phyloP scores from a whole-genome alignment of 495 filamentous ascomycete genomes.

The Pyrenula aspistea region DNA sequence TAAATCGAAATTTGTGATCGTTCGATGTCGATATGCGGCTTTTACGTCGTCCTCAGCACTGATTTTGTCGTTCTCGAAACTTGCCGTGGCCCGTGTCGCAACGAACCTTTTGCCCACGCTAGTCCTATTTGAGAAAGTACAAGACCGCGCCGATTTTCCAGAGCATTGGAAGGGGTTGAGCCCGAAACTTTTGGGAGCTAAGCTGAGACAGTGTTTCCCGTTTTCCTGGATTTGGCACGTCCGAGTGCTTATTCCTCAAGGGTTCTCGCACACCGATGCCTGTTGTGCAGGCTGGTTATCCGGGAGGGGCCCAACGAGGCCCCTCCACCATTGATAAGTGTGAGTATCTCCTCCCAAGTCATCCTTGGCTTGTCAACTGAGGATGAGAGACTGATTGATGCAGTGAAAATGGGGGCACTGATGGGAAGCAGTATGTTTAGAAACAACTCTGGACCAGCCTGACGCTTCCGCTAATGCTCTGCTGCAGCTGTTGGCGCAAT shows the following conservation, averaged over 20 bases:
- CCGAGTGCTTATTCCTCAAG: no score
- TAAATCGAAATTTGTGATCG: background rate
- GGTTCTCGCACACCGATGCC: slow-evolving; percentile 41
- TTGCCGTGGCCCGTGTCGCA: background rate
- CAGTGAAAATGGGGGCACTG: slow-evolving; percentile 96
- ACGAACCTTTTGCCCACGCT: background rate
- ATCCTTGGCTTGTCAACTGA: background rate
- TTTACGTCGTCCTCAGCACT: slow-evolving; percentile 6
- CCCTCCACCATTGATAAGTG: slow-evolving; percentile 88
- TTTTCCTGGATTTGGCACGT: no score
- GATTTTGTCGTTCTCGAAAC: slow-evolving; percentile 3
- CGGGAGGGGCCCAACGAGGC: slow-evolving; percentile 24
- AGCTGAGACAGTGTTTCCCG: background rate
- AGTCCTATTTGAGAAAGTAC: background rate
- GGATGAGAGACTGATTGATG: slow-evolving; percentile 14
- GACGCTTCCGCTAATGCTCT: slow-evolving; percentile 4
- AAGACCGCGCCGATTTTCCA: background rate
- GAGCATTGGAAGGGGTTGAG: background rate
- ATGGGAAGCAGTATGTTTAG: slow-evolving; percentile 85
- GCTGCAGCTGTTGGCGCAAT: slow-evolving; percentile 76
- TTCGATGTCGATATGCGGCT: background rate
- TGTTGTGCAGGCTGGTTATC: slow-evolving; percentile 33
- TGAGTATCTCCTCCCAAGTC: slow-evolving; percentile 32
- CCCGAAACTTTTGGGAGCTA: background rate
- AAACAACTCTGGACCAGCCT: background rate